Evolutionary conservation across 805 yeast genomes (phyloP).

Genomic region (Starmerella scarabaei): DNA sequence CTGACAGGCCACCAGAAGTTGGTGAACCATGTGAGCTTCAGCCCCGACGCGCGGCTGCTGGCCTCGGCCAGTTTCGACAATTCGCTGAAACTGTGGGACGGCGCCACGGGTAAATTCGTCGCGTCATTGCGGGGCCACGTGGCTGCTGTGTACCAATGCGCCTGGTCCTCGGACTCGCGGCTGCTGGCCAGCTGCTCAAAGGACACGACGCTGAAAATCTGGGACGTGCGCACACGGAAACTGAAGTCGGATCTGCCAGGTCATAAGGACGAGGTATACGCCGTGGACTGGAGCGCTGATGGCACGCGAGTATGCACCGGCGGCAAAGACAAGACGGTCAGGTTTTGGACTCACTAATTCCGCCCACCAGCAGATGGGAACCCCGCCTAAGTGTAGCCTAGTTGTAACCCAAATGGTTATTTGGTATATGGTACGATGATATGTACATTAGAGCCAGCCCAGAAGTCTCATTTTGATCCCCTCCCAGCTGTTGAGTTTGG

Average conservation of each 20-base stretch:
- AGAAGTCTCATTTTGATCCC: conserved; percentile 58
- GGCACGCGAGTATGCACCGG: conserved; percentile 94
- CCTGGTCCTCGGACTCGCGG: conserved; percentile 95
- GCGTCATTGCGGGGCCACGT: conserved; percentile 94
- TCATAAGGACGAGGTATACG: conserved; percentile 87
- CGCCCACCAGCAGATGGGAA: neutral
- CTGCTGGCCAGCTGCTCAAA: conserved; percentile 85
- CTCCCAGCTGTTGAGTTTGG: conserved; percentile 70
- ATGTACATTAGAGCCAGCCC: neutral
- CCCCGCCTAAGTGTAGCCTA: neutral
- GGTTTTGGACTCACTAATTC: conserved; percentile 62
- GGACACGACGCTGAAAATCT: conserved; percentile 89
- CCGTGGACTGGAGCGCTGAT: conserved; percentile 96
- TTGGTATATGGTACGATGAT: too few species aligned
- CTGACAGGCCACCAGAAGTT: conserved; percentile 97
- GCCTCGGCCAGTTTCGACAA: conserved; percentile 94
- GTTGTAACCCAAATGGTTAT: too few species aligned
- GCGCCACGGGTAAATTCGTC: conserved; percentile 75
- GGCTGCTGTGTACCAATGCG: conserved; percentile 92
- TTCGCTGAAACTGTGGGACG: conserved; percentile 93
- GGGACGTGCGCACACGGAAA: conserved; percentile 85
- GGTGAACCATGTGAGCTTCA: conserved; percentile 88
- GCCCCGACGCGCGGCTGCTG: conserved; percentile 85
- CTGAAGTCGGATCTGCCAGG: conserved; percentile 87
- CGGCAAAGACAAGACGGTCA: conserved; percentile 87